These are phyloP conservation scores for Letharia columbiana DNA, from an alignment of 495 filamentous ascomycete species.

Conservation along the genomic window DNA sequence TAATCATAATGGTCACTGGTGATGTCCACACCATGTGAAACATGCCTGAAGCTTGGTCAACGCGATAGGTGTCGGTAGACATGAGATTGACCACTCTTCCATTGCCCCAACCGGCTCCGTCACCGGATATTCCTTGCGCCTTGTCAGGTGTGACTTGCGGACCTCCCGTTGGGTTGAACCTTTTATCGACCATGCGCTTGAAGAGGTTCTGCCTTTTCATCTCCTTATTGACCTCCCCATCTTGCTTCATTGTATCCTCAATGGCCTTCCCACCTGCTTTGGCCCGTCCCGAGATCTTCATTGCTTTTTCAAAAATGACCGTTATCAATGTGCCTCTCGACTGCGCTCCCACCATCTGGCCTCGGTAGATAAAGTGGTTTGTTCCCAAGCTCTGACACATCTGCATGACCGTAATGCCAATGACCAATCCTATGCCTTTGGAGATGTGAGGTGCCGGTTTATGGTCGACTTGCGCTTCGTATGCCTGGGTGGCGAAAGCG, in stretches of 20 bases:
- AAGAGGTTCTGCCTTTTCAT: conserved; percentile 39
- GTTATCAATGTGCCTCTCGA: conserved; percentile 63
- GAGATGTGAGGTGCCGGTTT: conserved; percentile 52
- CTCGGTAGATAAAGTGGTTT: conserved; percentile 75
- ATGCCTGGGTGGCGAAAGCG: conserved; percentile 70
- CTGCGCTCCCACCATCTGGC: conserved; percentile 74
- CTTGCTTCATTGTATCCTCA: conserved; percentile 31
- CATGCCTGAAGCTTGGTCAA: conserved; percentile 76
- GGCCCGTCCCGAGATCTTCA: conserved; percentile 71
- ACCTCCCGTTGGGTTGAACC: conserved; percentile 31
- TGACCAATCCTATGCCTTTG: conserved; percentile 59
- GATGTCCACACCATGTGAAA: conserved; percentile 88
- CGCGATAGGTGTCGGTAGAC: conserved; percentile 84
- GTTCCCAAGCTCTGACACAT: conserved; percentile 59
- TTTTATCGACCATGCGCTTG: conserved; percentile 36
- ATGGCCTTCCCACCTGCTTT: conserved; percentile 55
- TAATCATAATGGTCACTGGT: conserved; percentile 67
- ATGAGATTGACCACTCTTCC: conserved; percentile 85
- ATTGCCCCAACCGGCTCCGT: conserved; percentile 80
- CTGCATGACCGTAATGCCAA: conserved; percentile 73
- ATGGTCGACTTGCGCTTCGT: conserved; percentile 43
- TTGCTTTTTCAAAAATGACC: conserved; percentile 71
- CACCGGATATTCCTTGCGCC: conserved; percentile 44
- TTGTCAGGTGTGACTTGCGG: conserved; percentile 28
- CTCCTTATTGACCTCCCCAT: conserved; percentile 24